Conservation (phyloP, 768 basidiomycete species). For the Termitomyces sp. region DNA sequence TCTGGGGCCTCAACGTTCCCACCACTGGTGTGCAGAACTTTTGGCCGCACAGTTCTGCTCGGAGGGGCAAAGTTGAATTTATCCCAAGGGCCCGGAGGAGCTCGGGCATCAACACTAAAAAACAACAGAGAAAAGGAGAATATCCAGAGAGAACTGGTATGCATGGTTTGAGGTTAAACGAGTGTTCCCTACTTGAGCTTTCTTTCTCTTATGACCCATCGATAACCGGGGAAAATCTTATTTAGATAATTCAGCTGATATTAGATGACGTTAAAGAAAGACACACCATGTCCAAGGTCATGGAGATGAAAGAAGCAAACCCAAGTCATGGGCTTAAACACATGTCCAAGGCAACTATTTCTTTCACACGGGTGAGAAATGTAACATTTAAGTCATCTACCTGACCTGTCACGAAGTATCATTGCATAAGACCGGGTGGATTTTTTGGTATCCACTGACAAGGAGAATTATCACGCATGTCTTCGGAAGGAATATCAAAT, state of each 20-base stretch:
- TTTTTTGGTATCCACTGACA: background rate
- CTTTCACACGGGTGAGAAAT: background rate
- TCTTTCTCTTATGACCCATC: background rate
- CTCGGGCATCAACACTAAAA: conserved; percentile 14
- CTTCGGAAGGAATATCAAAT: background rate
- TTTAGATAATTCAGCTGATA: background rate
- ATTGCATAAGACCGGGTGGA: background rate
- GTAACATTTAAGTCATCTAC: background rate
- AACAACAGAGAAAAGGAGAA: background rate
- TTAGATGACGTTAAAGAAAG: background rate
- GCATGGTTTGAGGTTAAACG: background rate
- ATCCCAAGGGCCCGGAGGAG: conserved; percentile 39
- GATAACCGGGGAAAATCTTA: background rate
- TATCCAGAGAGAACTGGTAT: background rate
- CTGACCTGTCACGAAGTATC: background rate
- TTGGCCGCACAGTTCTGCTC: conserved; percentile 25
- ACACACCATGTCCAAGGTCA: background rate
- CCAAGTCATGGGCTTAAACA: background rate
- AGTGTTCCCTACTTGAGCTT: background rate
- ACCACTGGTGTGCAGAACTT: conserved; percentile 17
- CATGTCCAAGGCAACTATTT: background rate
- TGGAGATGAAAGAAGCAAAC: background rate
- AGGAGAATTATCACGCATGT: background rate
- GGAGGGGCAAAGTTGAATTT: conserved; percentile 35
- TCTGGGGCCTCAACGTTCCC: conserved; percentile 23